Evolutionary conservation across 306 rosid genomes (phyloP).

Genomic region (Adenanthera pavonina): DNA sequence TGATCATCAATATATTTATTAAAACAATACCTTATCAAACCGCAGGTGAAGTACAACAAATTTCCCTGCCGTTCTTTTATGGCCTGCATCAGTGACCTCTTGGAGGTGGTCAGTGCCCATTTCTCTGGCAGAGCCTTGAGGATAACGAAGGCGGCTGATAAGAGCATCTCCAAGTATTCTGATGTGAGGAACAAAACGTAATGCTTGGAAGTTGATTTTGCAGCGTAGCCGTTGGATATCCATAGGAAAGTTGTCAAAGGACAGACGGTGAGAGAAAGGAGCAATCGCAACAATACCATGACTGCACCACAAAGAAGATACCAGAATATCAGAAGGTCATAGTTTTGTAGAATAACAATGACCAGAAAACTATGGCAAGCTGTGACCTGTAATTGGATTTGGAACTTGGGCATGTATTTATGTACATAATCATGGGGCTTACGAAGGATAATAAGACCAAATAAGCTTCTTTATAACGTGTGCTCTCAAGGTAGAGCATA

Average conservation of each 20-base stretch:
- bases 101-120: conserved; percentile 51
- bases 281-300: conserved; percentile 90
- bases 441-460: not conserved
- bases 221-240: conserved; percentile 90
- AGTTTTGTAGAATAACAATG: not conserved
- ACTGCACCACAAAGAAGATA: conserved; percentile 54
- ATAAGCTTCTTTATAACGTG: not conserved
- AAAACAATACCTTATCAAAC: conserved; percentile 79
- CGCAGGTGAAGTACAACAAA: conserved; percentile 93
- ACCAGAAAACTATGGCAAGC: not conserved
- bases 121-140: conserved; percentile 49
- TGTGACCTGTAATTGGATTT: not conserved
- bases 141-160: conserved; percentile 74
- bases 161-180: conserved; percentile 87
- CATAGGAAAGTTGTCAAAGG: conserved; percentile 88
- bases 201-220: conserved; percentile 93
- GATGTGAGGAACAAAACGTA: conserved; percentile 86
- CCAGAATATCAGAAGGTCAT: conserved; percentile 31
- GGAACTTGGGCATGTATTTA: not conserved
- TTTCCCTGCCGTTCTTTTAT: conserved; percentile 56
- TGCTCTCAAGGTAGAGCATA: not conserved
- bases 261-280: conserved; percentile 94
- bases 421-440: not conserved
- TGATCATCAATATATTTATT: not conserved
- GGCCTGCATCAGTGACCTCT: conserved; percentile 52